Base-by-base conservation (phyloP, 805 yeast genomes). In the Hanseniaspora mollemarum region DNA sequence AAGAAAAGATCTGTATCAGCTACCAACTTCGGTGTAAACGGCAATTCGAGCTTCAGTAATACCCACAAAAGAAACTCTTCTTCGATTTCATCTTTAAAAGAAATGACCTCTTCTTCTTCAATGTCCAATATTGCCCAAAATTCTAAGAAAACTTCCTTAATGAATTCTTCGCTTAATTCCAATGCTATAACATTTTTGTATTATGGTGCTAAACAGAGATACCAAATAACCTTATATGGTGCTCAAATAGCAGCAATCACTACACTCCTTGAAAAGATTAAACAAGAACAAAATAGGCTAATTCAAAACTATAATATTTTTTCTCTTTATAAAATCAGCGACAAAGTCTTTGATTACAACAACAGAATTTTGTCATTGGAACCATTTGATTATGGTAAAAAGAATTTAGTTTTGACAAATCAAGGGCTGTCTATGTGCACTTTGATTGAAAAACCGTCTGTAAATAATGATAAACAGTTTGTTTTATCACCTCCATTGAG, bases 371-470 rank as follows among this genome's bases (percentile, higher is more conserved):
- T 86, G 61, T 87, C 96, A 70, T 90, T 87, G 26, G 87, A 84
- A 36, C 94, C 96, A 31, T 83, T 85, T 64, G 95, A 92, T 61
- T 96, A 96, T 49, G 97, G 97, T 19, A 76, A 94, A 56, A 85
- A 88, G 62, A 68, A 88, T 56, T 64, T 92, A 32, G 88, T 85
- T 60, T 97, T 97, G 39, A 87, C 97, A 0, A 95, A 87, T 61
- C 74, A 82, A 0, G 97, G 98, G 4, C 80, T 92, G 2, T 92
- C 83, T 71, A 77, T 87, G 42, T 78, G 92, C 41, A 36, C 36
- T 10, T 87, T 87, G 40, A 76, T 81, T 42, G 73, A 75, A 53
- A 60, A 71, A 46, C 59, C 66, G 46, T 59, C 62, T 42, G 37
- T 28, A 7, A 75, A 73, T n/a, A 64, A 75, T 39, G 75, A 77